Conservation (phyloP, 305 asterid genomes). For the Fraxinus nigra region DNA sequence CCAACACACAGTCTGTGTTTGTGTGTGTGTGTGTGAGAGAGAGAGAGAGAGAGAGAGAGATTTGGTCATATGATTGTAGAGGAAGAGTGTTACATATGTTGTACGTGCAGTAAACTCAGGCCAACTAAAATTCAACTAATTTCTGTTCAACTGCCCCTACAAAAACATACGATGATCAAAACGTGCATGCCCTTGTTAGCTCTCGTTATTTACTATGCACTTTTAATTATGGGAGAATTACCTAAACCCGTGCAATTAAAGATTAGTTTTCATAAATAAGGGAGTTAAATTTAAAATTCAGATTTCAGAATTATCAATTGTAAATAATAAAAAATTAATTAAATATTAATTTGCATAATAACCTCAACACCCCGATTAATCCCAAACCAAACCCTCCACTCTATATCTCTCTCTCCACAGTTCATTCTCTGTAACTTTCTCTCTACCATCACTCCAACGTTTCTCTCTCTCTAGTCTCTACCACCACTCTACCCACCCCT, state of each 20-base stretch:
- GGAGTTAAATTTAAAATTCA: too few species aligned
- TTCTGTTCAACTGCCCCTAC: constrained; percentile 44
- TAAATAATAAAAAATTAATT: neutral
- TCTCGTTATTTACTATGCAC: constrained; percentile 34
- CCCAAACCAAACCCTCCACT: too few species aligned
- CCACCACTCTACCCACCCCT: too few species aligned
- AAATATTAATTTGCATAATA: too few species aligned
- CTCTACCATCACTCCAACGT: too few species aligned
- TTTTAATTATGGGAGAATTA: neutral
- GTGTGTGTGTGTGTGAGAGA: neutral
- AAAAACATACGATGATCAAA: neutral
- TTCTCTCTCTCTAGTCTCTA: too few species aligned
- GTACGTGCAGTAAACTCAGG: constrained; percentile 22
- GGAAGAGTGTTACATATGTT: neutral
- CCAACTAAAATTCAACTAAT: constrained; percentile 56
- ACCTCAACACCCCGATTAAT: too few species aligned
- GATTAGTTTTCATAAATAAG: too few species aligned
- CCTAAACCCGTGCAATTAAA: too few species aligned
- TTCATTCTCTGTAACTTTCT: too few species aligned
- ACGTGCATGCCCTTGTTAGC: constrained; percentile 24
- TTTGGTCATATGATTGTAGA: neutral
- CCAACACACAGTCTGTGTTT: constrained; percentile 3
- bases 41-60: neutral
- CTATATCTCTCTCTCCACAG: too few species aligned
- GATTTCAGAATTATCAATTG: neutral